These are phyloP conservation scores for Gonapodya prolifera DNA, from an alignment of 192 early-diverging fungal genomes.

Conservation along the genomic window DNA sequence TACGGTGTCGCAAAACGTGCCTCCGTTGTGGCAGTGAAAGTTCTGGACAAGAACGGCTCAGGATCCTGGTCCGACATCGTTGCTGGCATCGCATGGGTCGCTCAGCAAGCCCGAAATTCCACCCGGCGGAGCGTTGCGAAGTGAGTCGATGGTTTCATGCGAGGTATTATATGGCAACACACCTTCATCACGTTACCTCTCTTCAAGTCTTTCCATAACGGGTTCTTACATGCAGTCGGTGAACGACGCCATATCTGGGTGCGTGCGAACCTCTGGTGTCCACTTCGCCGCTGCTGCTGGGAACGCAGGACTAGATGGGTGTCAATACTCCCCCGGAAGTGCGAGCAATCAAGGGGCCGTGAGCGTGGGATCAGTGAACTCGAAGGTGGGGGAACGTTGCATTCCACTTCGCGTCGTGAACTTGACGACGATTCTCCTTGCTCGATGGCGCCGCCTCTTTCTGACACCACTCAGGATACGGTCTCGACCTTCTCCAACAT, in stretches of 20 bases:
- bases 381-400: no score
- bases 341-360: not conserved
- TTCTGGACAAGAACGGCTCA: constrained; percentile 34
- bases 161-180: no score
- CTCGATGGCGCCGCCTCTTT: no score
- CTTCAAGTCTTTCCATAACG: not conserved
- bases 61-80: constrained; percentile 37
- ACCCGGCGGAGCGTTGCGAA: not conserved
- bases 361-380: not conserved
- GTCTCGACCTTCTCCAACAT: not conserved
- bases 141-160: no score
- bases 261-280: no score
- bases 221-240: not conserved
- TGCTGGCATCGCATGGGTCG: constrained; percentile 33
- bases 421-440: no score
- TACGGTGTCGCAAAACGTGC: constrained; percentile 58
- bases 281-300: not conserved
- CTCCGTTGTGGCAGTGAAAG: constrained; percentile 40
- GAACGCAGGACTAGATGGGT: not conserved
- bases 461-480: no score
- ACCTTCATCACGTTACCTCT: no score
- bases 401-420: no score
- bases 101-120: constrained; percentile 7
- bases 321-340: not conserved
- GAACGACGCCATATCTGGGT: not conserved